Evolutionary conservation across 1,139 yeast genomes (phyloP).

Genomic region (Wickerhamiella infanticola): DNA sequence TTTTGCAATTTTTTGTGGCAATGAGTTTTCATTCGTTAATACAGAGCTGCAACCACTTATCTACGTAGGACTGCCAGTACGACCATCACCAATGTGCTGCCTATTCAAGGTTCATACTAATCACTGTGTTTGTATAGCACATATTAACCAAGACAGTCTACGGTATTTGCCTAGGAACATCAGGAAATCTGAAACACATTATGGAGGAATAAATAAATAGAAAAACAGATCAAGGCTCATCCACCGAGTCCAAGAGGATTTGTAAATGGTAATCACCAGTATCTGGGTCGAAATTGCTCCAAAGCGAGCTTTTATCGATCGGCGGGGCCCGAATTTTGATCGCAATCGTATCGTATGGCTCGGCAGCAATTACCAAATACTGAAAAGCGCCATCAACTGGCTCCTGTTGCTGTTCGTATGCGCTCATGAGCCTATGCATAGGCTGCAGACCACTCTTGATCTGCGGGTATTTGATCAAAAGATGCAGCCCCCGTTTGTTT

Average conservation of each 20-base stretch:
- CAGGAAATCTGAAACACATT: too few species aligned
- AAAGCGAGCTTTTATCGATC: conserved; percentile 37
- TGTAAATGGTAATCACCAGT: conserved; percentile 56
- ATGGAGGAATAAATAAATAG: too few species aligned
- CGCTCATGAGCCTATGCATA: conserved; percentile 54
- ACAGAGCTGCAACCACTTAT: too few species aligned
- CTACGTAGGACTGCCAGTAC: too few species aligned
- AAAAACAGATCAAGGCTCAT: too few species aligned
- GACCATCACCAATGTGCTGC: too few species aligned
- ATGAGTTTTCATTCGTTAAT: too few species aligned
- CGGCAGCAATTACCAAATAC: conserved; percentile 62
- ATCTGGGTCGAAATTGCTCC: conserved; percentile 63
- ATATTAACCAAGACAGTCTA: too few species aligned
- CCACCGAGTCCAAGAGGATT: conserved; percentile 25
- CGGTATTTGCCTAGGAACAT: too few species aligned
- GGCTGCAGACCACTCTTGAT: conserved; percentile 38
- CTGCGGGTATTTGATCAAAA: conserved; percentile 42
- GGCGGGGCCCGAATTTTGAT: conserved; percentile 49
- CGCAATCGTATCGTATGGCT: conserved; percentile 68
- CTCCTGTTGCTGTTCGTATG: conserved; percentile 46
- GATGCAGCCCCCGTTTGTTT: conserved; percentile 42
- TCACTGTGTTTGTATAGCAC: too few species aligned
- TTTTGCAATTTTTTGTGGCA: not conserved
- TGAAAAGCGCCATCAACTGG: conserved; percentile 34
- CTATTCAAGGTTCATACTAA: too few species aligned